Base-by-base conservation (phyloP, 1,284 basidiomycete species). In the Phylloboletellus chloephorus region DNA sequence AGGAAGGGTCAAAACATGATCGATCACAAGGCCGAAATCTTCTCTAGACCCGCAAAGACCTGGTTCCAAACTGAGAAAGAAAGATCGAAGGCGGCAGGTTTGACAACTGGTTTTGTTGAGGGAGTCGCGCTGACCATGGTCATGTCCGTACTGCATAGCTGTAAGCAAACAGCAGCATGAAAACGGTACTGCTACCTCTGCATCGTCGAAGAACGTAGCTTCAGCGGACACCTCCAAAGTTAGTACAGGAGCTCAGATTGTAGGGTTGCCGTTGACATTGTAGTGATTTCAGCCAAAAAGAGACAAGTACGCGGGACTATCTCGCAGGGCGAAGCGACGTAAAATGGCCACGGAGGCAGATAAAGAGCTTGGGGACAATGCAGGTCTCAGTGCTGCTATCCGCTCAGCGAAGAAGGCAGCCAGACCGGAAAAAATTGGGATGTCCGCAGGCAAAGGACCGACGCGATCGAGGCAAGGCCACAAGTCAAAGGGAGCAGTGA, bases 11-110 rank as follows among this genome's bases (percentile, higher is more conserved):
- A 96, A 64, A 99, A 99, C 62, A 82, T 98, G 76, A 81, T 98
- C 40, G 84, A 94, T 60, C 91, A 98, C 56, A 78, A 89, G 61
- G 79, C 78, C n/a, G 96, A 98, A 67, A 98, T 99, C 54, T 90
- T 84, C 63, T 82, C 88, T 23, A 75, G 95, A 37, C 96, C 96
- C 7, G 91, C 92, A 19, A 73, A 95, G 49, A 97, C 94, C 10
- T 99, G 96, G 96, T 99, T 99, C 78, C 95, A 98, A 66, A 81
- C 75, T 17, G 74, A 77, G 47, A 86, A 86, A 61, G 92, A 97
- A 52, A 98, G 90, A 66, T 68, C 74, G 43, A 76, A 76, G 39
- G 74, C 91, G 2, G 80, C 86, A 77, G 82, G 91, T 93, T 70
- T 56, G 25, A 42, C 23, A 7, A 12, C 8, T 21, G 5, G 17